A percentile compares a stretch with the other conserved stretches of the same genome.
Conservation (phyloP, 2,329 filamentous ascomycete genomes). For the Sclerotinia spermophila region DNA sequence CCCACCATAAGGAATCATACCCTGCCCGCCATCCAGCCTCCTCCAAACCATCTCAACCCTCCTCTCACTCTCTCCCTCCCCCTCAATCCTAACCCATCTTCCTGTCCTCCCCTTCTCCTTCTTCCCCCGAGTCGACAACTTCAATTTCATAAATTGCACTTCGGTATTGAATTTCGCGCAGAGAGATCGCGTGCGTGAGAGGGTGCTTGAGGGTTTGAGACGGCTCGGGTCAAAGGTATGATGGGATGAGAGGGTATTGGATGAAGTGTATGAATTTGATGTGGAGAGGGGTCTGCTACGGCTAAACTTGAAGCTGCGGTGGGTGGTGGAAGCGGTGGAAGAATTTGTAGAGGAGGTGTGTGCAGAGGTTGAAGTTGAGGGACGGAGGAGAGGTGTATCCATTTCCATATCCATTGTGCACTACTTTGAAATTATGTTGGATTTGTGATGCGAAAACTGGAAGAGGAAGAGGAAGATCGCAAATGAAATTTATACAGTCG, state of each 20-base stretch:
- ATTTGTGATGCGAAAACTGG: background rate
- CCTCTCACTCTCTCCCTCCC: slow-evolving; percentile 13
- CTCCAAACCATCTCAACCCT: slow-evolving; percentile 15
- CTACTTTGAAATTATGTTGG: background rate
- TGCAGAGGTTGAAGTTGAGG: background rate
- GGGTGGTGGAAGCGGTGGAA: background rate
- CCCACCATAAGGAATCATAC: slow-evolving; percentile 14
- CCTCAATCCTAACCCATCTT: slow-evolving; percentile 15
- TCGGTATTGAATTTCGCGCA: slow-evolving; percentile 14
- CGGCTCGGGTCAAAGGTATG: background rate
- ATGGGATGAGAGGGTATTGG: background rate
- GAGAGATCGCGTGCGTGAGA: slow-evolving; percentile 13
- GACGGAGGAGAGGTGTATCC: slow-evolving; percentile 13
- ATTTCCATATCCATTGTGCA: slow-evolving; percentile 8
- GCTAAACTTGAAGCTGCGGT: background rate
- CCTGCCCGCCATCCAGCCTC: slow-evolving; percentile 14
- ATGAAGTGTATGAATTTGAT: background rate
- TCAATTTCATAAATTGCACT: background rate
- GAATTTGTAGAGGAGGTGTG: background rate
- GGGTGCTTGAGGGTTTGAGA: background rate
- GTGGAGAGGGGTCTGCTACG: background rate
- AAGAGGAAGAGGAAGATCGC: background rate
- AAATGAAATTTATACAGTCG: background rate
- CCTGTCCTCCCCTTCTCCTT: background rate
- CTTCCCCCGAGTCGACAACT: background rate